Evolutionary conservation across 139 green algal species (phyloP), one percentile per base, ranked within the genome.

Genomic region (Monoraphidium neglectum): DNA sequence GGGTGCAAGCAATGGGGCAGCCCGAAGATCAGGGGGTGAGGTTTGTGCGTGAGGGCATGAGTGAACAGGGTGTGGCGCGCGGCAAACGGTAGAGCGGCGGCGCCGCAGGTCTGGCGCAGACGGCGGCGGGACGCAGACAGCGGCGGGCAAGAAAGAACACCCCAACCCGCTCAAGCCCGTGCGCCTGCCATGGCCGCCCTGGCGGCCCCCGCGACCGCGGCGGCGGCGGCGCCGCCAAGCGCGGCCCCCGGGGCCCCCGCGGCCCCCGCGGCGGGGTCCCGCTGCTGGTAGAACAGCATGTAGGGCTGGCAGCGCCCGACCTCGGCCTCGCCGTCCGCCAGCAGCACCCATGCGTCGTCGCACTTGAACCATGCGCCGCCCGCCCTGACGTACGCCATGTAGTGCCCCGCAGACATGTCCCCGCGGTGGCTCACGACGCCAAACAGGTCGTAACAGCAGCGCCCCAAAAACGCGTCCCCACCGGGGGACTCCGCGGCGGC

Each of bases 341-440:
- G n/a, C 4, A 73, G 84, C 23, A 98, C 90, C 84, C 86, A 95
- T 0, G 86, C 86, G 63, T 98, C 94, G 63, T 98, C 92, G 69
- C 89, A 95, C 6, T 85, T 80, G 82, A 91, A 98, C 94, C 94
- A 98, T 0, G 56, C n/a, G 1, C 84, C 86, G 3, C 61, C 74
- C 35, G 60, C 73, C 37, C 82, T 79, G 12, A 97, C 68, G 66
- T 90, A 97, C 4, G 86, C 70, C 12, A 96, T 83, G 72, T 98
- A 98, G 79, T 98, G 94, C 2, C 94, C 94, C 28, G 89, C 90
- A 72, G 36, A 59, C 72, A 93, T 85, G 68, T 87, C 89, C 26
- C 92, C 92, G 26, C 77, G 73, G 86, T 98, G 94, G 64, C 84
- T 91, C 26, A 98, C 88, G 21, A 98, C 93, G 8, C 92, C 90